Evolutionary conservation across 495 filamentous ascomycete species (phyloP).

Genomic region (Cercophora sp.): DNA sequence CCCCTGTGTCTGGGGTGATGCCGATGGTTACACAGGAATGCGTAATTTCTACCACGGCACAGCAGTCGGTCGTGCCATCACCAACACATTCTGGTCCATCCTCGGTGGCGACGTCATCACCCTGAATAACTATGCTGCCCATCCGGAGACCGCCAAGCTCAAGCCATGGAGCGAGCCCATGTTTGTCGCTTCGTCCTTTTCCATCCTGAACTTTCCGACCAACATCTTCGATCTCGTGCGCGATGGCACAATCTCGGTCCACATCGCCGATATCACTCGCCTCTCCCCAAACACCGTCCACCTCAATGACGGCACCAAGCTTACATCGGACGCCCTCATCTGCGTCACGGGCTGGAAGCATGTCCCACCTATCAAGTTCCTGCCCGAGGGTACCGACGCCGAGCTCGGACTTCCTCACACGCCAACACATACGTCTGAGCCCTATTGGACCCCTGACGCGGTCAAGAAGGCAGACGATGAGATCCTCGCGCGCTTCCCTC

Average conservation of each 20-base stretch:
- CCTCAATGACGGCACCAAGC: constrained; percentile 50
- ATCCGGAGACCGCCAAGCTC: constrained; percentile 61
- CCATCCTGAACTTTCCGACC: constrained; percentile 66
- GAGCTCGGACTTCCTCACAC: constrained; percentile 44
- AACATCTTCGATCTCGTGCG: constrained; percentile 61
- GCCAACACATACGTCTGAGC: constrained; percentile 12
- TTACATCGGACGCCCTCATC: constrained; percentile 62
- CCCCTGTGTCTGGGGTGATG: constrained; percentile 42
- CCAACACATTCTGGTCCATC: constrained; percentile 63
- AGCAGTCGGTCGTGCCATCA: constrained; percentile 61
- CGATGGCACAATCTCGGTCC: constrained; percentile 55
- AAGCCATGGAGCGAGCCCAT: constrained; percentile 62
- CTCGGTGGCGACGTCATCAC: constrained; percentile 57
- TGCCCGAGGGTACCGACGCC: constrained; percentile 50
- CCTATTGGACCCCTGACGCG: constrained; percentile 28
- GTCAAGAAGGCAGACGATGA: constrained; percentile 54
- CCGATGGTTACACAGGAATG: constrained; percentile 37
- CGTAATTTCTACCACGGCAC: constrained; percentile 62
- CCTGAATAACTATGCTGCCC: constrained; percentile 54
- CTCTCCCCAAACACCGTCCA: constrained; percentile 49
- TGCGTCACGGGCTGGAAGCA: constrained; percentile 68
- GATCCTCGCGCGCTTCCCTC: constrained; percentile 64
- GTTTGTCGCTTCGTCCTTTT: constrained; percentile 58
- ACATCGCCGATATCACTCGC: constrained; percentile 57
- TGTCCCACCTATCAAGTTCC: constrained; percentile 58